These are phyloP conservation scores for Clonostachys byssicola DNA, from an alignment of 2,329 filamentous ascomycete genomes.

Conservation along the genomic window DNA sequence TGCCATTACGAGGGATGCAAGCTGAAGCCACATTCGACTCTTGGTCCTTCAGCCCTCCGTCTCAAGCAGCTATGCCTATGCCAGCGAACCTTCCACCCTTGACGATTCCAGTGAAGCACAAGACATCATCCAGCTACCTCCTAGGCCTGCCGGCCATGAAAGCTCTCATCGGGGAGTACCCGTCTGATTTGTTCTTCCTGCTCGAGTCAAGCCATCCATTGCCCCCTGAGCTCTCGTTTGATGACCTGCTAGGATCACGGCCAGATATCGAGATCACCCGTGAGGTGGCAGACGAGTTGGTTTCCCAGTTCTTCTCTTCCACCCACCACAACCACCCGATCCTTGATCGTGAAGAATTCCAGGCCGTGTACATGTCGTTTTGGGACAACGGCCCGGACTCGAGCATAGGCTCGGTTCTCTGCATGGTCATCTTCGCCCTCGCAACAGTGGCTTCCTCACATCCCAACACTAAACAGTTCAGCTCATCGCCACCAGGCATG, in stretches of 20 bases:
- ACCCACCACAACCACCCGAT: conserved; percentile 19
- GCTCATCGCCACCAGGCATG: conserved; percentile 16
- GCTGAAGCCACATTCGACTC: not conserved
- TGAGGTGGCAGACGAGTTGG: conserved; percentile 13
- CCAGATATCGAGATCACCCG: conserved; percentile 2
- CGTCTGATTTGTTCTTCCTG: conserved; percentile 16
- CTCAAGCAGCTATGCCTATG: conserved; percentile 1
- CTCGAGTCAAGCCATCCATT: conserved; percentile 15
- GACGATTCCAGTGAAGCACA: conserved; percentile 18
- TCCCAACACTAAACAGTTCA: conserved; percentile 8
- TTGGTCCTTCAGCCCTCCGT: not conserved
- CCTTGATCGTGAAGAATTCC: conserved; percentile 16
- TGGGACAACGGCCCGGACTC: conserved; percentile 11
- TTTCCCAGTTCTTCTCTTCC: conserved; percentile 14
- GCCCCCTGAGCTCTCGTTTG: conserved; percentile 12
- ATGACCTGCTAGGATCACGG: conserved; percentile 1
- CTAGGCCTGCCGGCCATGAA: conserved; percentile 17
- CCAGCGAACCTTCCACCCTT: conserved; percentile 12
- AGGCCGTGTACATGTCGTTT: conserved; percentile 11
- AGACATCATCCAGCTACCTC: conserved; percentile 19
- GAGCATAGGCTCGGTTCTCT: conserved; percentile 17
- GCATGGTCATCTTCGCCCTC: conserved; percentile 20
- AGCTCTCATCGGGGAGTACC: conserved; percentile 19
- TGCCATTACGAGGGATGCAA: conserved; percentile 4
- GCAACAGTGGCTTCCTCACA: conserved; percentile 8